Evolutionary conservation across 306 rosid genomes (phyloP).

Genomic region (Spatholobus suberectus): DNA sequence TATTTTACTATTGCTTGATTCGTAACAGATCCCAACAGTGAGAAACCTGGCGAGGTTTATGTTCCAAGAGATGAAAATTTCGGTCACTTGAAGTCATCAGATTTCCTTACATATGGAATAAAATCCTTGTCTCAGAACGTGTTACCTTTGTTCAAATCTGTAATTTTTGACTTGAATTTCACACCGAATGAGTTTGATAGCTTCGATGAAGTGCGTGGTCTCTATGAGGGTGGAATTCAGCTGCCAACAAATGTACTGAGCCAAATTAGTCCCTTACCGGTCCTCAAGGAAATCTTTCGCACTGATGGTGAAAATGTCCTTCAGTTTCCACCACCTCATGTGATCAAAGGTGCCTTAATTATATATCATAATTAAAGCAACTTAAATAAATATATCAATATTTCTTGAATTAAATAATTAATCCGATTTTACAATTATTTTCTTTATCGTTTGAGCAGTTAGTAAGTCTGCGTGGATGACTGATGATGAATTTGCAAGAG

Average conservation of each 20-base stretch:
- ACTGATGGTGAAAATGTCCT: constrained; percentile 66
- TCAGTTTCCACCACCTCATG: constrained; percentile 64
- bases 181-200: constrained; percentile 51
- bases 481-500: constrained; percentile 77
- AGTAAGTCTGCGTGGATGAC: constrained; percentile 64
- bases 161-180: constrained; percentile 8
- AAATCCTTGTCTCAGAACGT: constrained; percentile 57
- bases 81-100: constrained; percentile 69
- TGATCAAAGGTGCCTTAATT: constrained; percentile 53
- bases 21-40: constrained; percentile 49
- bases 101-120: constrained; percentile 57
- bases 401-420: not conserved
- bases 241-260: constrained; percentile 51
- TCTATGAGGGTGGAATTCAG: constrained; percentile 65
- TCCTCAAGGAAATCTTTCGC: constrained; percentile 59
- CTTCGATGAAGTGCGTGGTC: constrained; percentile 60
- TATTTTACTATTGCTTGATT: not conserved
- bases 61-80: constrained; percentile 74
- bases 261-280: constrained; percentile 55
- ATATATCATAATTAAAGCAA: not conserved
- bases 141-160: constrained; percentile 46
- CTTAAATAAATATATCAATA: not conserved
- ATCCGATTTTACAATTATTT: not conserved
- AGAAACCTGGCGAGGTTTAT: constrained; percentile 49
- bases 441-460: constrained; percentile 36